A percentile compares a stretch with the other conserved stretches of the same genome.
phyloP scores from a whole-genome alignment of 495 filamentous ascomycete species.

The Articulospora tetracladia region DNA sequence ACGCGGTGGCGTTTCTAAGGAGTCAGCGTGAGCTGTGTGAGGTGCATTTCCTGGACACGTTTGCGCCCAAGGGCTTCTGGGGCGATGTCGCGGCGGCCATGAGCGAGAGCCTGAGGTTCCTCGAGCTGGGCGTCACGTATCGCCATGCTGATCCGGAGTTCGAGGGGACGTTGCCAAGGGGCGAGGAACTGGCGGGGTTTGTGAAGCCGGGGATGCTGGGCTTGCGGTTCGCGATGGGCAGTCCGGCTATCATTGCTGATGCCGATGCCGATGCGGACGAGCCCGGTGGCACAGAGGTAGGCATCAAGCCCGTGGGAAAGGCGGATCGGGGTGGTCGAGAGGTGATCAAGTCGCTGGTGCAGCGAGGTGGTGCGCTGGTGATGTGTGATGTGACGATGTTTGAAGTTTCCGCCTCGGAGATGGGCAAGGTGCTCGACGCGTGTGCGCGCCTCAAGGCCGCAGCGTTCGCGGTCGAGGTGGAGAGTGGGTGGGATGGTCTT shows the following conservation, averaged over 20 bases:
- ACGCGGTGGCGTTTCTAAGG: slow-evolving; percentile 33
- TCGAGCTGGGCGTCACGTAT: slow-evolving; percentile 34
- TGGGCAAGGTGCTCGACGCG: slow-evolving; percentile 7
- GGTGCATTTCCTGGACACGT: slow-evolving; percentile 39
- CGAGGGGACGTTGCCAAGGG: slow-evolving; percentile 20
- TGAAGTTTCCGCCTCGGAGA: slow-evolving; percentile 6
- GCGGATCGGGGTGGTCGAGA: slow-evolving; percentile 1
- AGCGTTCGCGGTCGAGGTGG: slow-evolving; percentile 5
- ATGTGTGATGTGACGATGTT: slow-evolving; percentile 21
- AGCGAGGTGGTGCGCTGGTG: slow-evolving; percentile 3
- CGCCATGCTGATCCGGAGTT: slow-evolving; percentile 32
- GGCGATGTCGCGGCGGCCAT: slow-evolving; percentile 10
- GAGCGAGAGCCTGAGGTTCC: slow-evolving; percentile 23
- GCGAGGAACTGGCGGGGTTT: slow-evolving; percentile 2
- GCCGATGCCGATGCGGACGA: slow-evolving; percentile 18
- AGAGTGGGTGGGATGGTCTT: slow-evolving; percentile 18
- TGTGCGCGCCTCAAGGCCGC: slow-evolving; percentile 11
- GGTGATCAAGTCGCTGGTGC: slow-evolving; percentile 4
- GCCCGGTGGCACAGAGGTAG: slow-evolving; percentile 20
- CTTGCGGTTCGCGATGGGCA: slow-evolving; percentile 5
- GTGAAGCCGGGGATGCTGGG: slow-evolving; percentile 11
- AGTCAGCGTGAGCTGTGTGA: slow-evolving; percentile 23
- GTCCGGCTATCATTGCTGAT: slow-evolving; percentile 1
- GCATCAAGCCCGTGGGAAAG: slow-evolving; percentile 10
- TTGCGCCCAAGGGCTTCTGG: slow-evolving; percentile 31